phyloP scores from a whole-genome alignment of 2,329 filamentous ascomycete species.

The Claviceps lovelessii region DNA sequence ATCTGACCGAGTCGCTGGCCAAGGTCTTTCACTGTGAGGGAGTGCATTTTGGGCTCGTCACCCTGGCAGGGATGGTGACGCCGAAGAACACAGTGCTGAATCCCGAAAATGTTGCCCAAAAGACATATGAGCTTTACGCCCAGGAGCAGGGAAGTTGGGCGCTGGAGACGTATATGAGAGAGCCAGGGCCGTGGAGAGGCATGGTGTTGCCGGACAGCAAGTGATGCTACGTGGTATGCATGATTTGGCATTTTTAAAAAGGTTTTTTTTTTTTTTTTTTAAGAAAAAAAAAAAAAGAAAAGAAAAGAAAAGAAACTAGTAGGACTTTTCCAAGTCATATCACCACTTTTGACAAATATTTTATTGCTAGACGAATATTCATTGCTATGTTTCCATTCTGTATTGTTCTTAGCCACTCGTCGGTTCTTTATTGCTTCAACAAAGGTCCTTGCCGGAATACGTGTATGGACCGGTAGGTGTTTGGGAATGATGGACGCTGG shows the following conservation, averaged over 20 bases:
- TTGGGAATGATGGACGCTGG: background rate
- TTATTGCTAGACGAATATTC: background rate
- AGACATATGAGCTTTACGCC: constrained; percentile 9
- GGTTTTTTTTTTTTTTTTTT: background rate
- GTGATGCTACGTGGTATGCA: background rate
- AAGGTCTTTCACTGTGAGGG: constrained; percentile 22
- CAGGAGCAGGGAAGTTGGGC: constrained; percentile 4
- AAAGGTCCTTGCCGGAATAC: background rate
- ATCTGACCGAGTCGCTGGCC: constrained; percentile 30
- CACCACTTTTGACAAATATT: no score
- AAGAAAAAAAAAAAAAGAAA: no score
- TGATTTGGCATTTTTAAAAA: background rate
- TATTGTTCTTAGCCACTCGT: no score
- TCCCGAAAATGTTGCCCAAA: constrained; percentile 7
- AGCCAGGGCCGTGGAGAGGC: background rate
- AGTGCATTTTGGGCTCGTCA: constrained; percentile 33
- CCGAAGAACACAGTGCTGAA: constrained; percentile 6
- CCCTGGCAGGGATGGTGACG: constrained; percentile 24
- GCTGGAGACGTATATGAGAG: background rate
- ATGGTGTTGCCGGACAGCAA: background rate
- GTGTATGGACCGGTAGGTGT: background rate
- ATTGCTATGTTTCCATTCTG: background rate
- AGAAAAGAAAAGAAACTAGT: no score
- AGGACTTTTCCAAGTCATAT: no score
- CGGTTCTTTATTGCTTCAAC: no score